Evolutionary conservation across 257 asterid species (phyloP).

Genomic region (Linderniella brevidens): DNA sequence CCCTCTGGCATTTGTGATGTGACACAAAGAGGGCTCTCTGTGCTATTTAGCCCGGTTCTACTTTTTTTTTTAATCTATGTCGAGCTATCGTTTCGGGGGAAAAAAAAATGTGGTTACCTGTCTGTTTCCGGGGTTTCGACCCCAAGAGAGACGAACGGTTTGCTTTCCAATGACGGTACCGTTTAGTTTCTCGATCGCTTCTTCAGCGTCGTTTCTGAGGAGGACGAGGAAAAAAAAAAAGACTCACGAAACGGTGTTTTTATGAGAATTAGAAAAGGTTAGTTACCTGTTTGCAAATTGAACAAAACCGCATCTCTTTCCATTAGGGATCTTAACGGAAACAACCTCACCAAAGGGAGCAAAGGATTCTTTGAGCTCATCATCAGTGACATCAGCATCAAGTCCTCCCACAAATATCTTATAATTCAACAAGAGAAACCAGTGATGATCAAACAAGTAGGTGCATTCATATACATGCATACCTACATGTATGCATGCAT

Average conservation of each 20-base stretch:
- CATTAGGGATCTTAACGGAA: slow-evolving; percentile 84
- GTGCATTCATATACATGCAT: too few relatives aligned
- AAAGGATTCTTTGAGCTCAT: slow-evolving; percentile 65
- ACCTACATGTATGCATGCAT: too few relatives aligned
- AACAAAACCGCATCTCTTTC: slow-evolving; percentile 96
- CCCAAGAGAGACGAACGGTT: slow-evolving; percentile 80
- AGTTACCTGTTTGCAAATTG: slow-evolving; percentile 64
- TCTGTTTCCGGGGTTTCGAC: slow-evolving; percentile 52
- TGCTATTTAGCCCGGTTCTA: too few relatives aligned
- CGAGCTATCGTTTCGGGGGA: too few relatives aligned
- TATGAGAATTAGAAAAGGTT: not conserved
- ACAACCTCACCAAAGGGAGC: slow-evolving; percentile 69
- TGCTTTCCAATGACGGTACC: slow-evolving; percentile 55
- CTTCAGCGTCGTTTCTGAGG: slow-evolving; percentile 51
- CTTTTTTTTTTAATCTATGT: too few relatives aligned
- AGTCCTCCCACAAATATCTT: slow-evolving; percentile 65
- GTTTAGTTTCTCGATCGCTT: slow-evolving; percentile 45
- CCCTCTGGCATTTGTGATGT: too few relatives aligned
- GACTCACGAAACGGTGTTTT: not conserved
- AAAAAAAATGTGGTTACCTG: too few relatives aligned
- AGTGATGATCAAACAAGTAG: slow-evolving; percentile 7
- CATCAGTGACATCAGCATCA: slow-evolving; percentile 84
- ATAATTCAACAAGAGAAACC: slow-evolving; percentile 10
- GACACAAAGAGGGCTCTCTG: too few relatives aligned
- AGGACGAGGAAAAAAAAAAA: slow-evolving; percentile 7